Evolutionary conservation across 306 rosid species (phyloP).

Genomic region (Clitoria ternatea): DNA sequence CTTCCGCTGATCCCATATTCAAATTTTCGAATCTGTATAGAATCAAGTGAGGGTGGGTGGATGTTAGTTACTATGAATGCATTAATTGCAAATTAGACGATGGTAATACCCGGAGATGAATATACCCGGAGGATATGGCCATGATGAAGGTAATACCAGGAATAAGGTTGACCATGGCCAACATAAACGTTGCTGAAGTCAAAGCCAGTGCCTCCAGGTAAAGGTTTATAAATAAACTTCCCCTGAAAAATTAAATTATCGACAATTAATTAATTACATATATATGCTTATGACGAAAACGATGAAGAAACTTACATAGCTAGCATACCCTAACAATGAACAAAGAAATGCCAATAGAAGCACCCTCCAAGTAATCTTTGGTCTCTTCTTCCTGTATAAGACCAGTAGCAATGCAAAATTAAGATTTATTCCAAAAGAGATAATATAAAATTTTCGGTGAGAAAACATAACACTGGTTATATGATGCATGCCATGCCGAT

Average conservation of each 20-base stretch:
- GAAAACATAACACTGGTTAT: too few species aligned
- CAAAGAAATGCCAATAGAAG: constrained; percentile 43
- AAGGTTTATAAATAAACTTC: constrained; percentile 39
- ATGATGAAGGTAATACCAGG: constrained; percentile 55
- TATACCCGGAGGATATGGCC: constrained; percentile 38
- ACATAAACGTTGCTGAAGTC: constrained; percentile 50
- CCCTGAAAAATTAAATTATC: constrained; percentile 29
- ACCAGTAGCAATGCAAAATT: neutral
- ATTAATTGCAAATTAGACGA: too few species aligned
- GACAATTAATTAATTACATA: neutral
- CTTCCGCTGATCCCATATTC: constrained; percentile 24
- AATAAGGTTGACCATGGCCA: constrained; percentile 43
- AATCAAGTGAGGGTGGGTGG: too few species aligned
- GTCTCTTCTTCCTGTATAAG: constrained; percentile 43
- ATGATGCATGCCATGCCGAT: too few species aligned
- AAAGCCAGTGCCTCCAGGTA: constrained; percentile 33
- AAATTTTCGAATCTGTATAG: constrained; percentile 31
- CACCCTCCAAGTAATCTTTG: constrained; percentile 45
- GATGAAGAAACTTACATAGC: neutral
- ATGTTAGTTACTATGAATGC: too few species aligned
- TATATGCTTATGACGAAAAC: neutral
- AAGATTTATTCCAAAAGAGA: too few species aligned
- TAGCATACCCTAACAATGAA: constrained; percentile 58
- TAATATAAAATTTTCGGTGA: too few species aligned
- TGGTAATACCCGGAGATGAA: too few species aligned